phyloP scores from a whole-genome alignment of 2,329 filamentous ascomycete species.

The Ophiostoma piceae region DNA sequence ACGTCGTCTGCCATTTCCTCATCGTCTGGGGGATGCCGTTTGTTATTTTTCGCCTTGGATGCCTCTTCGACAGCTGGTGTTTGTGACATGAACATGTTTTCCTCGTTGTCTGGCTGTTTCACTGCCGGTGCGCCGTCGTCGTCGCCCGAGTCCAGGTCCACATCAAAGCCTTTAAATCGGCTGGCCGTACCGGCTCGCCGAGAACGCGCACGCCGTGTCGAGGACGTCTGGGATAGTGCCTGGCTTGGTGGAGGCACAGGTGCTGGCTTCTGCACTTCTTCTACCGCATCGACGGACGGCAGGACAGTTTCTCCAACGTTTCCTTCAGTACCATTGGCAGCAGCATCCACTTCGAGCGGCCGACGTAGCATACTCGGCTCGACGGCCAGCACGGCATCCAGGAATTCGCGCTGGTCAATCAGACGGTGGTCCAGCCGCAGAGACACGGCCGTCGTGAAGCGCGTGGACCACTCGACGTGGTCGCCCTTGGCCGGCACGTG shows the following conservation, averaged over 20 bases:
- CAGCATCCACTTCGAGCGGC: conserved; percentile 52
- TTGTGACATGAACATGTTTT: conserved; percentile 21
- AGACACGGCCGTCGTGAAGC: conserved; percentile 65
- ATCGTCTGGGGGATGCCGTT: conserved; percentile 2
- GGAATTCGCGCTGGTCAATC: conserved; percentile 83
- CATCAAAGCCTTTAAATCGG: conserved; percentile 70
- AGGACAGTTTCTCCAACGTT: not conserved
- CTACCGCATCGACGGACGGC: not conserved
- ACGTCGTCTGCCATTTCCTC: conserved; percentile 34
- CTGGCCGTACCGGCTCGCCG: conserved; percentile 31
- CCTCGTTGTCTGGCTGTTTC: conserved; percentile 9
- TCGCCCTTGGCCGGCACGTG: conserved; percentile 56
- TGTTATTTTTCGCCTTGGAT: conserved; percentile 27
- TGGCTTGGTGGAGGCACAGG: not conserved
- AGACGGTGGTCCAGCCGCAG: conserved; percentile 71
- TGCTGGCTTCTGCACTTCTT: conserved; percentile 12
- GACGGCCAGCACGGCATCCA: conserved; percentile 80
- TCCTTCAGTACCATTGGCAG: no score
- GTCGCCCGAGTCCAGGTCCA: conserved; percentile 39
- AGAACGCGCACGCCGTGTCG: conserved; percentile 22
- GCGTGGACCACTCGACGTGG: conserved; percentile 59
- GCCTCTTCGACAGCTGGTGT: not conserved
- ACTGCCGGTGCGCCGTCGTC: conserved; percentile 9
- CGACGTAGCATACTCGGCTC: conserved; percentile 68
- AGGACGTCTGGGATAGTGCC: conserved; percentile 31